Base-by-base conservation (phyloP, 176 grass and related monocot genomes). In the Miscanthus lutarioriparius region DNA sequence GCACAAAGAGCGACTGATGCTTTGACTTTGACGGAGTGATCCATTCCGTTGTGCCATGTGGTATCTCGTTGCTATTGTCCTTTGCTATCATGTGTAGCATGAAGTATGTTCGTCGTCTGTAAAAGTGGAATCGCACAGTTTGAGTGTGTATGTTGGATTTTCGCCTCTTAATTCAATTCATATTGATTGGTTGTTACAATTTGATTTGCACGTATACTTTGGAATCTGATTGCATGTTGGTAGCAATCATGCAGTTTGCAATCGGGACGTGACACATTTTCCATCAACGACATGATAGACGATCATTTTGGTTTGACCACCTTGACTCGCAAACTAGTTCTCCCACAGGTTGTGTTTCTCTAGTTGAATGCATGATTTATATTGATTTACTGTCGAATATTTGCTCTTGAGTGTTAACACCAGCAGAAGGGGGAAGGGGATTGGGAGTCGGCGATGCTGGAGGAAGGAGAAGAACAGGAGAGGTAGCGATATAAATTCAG, bases 1-100 rank as follows among this genome's bases (percentile, higher is more conserved):
- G 78, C 28, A 37, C 63, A 3, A 80, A 69, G 78, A 65, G 44
- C 20, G 78, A 80, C 12, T 80, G 78, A 80, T 68, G 20, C 11
- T 51, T 80, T 13, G 9, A 35, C 33, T 35, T 35, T 13, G 1
- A 13, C 43, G 2, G 3, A 68, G 44, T n/a, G 5, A 33, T 48
- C 63, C 63, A 7, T 79, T 67, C 66, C 25, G 12, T 80, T 67
- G 41, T 49, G 40, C 27, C 16, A 3, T 32, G 26, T 80, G 41
- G 3, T 30, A 32, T 80, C 32, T 22, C 40, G 2, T 32, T 26
- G 5, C 4, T 26, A 10, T 65, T 65, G 10, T 16, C 19, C 56
- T 1, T 16, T 43, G 20, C 61, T 0, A 4, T 32, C 5, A 22
- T n/a, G 25, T 65, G 40, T 37, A 26, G 3, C 12, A 25, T 63